Percentiles rank a stretch among this genome's conserved stretches.
phyloP scores from a whole-genome alignment of 345 rosid genomes.

The Brassica cretica region DNA sequence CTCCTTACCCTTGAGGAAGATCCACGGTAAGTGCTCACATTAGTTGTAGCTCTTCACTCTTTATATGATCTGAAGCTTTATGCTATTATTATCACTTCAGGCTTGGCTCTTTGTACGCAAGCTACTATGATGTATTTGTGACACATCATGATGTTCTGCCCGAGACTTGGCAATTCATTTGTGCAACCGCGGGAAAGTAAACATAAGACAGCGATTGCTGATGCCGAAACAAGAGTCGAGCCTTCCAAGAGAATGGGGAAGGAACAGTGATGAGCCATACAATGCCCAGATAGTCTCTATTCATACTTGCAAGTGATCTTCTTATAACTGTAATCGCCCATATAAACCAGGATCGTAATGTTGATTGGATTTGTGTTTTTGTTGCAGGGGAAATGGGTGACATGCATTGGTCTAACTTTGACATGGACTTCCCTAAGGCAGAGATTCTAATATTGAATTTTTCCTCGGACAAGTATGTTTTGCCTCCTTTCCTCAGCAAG shows the following conservation, averaged over 20 bases:
- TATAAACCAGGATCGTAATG: conserved; percentile 5
- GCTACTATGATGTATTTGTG: no score
- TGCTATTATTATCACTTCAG: background rate
- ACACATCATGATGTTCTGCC: no score
- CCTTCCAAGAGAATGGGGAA: no score
- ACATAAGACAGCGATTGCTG: no score
- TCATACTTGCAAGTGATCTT: no score
- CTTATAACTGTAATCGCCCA: no score
- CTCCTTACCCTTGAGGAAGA: background rate
- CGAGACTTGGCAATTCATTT: no score
- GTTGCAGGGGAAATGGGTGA: conserved; percentile 69
- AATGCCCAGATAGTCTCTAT: no score
- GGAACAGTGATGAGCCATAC: no score
- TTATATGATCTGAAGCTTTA: background rate
- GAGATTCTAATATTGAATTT: conserved; percentile 83
- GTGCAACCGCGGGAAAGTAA: no score
- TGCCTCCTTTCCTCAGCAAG: conserved; percentile 73
- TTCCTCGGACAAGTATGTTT: conserved; percentile 54
- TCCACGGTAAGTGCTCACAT: background rate
- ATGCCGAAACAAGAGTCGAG: no score
- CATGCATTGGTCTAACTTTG: conserved; percentile 67
- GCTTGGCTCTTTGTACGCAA: background rate
- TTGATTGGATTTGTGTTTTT: background rate
- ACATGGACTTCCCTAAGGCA: conserved; percentile 78
- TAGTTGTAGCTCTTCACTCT: background rate